Evolutionary conservation across 2,329 filamentous ascomycete species (phyloP).

Genomic region (Nannizziopsis barbatae): DNA sequence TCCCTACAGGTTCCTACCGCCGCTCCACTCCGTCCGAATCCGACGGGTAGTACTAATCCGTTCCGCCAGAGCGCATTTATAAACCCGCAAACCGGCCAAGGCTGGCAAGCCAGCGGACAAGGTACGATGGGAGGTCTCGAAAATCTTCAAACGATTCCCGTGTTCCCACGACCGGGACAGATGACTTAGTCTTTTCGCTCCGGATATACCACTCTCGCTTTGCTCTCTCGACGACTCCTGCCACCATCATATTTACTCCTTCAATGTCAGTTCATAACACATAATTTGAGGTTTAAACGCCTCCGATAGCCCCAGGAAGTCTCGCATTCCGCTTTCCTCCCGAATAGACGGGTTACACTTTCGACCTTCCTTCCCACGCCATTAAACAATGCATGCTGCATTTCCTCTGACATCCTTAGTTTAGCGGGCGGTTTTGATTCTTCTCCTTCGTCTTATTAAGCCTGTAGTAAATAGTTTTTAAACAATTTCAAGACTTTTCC

Average conservation of each 20-base stretch:
- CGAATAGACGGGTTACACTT: too few relatives aligned
- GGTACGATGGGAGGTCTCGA: conserved; percentile 68
- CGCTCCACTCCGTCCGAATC: conserved; percentile 55
- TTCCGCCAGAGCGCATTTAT: conserved; percentile 87
- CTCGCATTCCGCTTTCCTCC: too few relatives aligned
- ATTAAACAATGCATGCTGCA: background rate
- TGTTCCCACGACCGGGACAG: conserved; percentile 71
- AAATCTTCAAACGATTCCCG: conserved; percentile 62
- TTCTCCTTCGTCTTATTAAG: background rate
- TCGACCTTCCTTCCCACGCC: too few relatives aligned
- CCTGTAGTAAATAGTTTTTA: background rate
- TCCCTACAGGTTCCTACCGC: conserved; percentile 29
- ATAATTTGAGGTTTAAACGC: too few relatives aligned
- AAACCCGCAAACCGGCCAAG: conserved; percentile 74
- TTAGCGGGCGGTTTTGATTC: background rate
- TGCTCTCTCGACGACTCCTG: too few relatives aligned
- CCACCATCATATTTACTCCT: too few relatives aligned
- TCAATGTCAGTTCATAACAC: too few relatives aligned
- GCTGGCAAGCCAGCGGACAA: conserved; percentile 70
- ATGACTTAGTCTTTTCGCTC: conserved; percentile 14
- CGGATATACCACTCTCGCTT: too few relatives aligned
- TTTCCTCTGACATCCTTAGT: background rate
- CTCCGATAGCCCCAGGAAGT: too few relatives aligned
- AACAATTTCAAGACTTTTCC: background rate
- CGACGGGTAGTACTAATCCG: conserved; percentile 84